Evolutionary conservation across 441 rosid genomes (phyloP).

Genomic region (Pelargonium australe): DNA sequence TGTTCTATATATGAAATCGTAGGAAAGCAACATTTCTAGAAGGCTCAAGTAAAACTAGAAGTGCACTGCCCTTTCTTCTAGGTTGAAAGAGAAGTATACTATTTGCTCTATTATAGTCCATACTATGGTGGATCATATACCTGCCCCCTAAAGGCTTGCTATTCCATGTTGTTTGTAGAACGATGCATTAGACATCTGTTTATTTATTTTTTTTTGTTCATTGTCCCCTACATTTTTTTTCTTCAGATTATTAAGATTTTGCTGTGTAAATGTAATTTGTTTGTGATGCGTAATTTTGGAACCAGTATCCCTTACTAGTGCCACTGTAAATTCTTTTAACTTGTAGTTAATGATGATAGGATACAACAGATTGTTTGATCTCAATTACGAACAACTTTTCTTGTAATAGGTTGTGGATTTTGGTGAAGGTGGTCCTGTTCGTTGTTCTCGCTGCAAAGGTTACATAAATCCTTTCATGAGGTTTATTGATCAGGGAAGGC

Average conservation of each 20-base stretch:
- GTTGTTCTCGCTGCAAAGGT: slow-evolving; percentile 86
- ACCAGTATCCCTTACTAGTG: not conserved
- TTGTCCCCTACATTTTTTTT: not conserved
- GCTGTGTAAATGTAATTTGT: not conserved
- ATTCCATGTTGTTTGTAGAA: not conserved
- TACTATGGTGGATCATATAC: not conserved
- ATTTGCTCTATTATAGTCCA: not conserved
- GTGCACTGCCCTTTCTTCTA: not conserved
- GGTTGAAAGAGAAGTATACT: not conserved
- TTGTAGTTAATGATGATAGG: not conserved
- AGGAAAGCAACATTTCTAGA: not conserved
- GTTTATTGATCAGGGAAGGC: slow-evolving; percentile 76
- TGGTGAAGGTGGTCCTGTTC: slow-evolving; percentile 79
- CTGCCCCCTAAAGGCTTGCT: not conserved
- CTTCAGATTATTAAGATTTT: no score
- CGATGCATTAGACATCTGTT: not conserved
- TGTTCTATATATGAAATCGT: not conserved
- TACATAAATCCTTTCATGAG: slow-evolving; percentile 76
- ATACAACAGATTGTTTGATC: not conserved
- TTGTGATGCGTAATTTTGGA: not conserved
- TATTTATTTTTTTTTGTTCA: not conserved
- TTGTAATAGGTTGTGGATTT: slow-evolving; percentile 68
- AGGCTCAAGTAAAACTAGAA: not conserved
- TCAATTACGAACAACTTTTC: not conserved
- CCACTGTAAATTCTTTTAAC: not conserved